Evolutionary conservation across 1,284 basidiomycete species (phyloP), one percentile per base, ranked within the genome.

Genomic region (Tilletia setariae): DNA sequence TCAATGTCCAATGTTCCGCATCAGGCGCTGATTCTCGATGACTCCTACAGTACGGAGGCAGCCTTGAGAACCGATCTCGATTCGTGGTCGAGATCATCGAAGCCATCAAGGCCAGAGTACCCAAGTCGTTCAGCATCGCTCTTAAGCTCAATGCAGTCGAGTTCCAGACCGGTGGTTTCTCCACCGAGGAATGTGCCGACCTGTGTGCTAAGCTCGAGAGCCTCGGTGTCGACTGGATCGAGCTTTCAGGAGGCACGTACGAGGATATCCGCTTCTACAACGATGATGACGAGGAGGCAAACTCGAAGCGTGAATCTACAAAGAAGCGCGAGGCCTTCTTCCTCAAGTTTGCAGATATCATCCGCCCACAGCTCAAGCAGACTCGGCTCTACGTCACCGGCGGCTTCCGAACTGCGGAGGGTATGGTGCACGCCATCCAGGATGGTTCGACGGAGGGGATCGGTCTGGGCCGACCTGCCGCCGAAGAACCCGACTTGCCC

Each of bases 71-170:
- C 77, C 79, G 84, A 2, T 69, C 77, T n/a, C 74, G 84, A 11
- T 82, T 85, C 68, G 70, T 85, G 42, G 76, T 81, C 56, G 79
- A 83, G 35, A 81, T 83, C 44, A 69, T 84, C 51, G 78, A 78
- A 16, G 84, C 74, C 23, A 83, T 85, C 72, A 80, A 82, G 63
- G 71, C 73, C 32, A 76, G 77, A 11, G 81, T 85, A 1, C 86
- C 89, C 0, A 74, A 80, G 6, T 49, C 51, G 1, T 87, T 87
- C 76, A 74, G 86, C 43, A 75, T 87, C 42, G 83, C 82, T 15
- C 85, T 86, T 76, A 87, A 87, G 78, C 80, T 87, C 66, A 86
- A 86, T 74, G 16, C 49, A 11, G 72, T 79, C 28, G 85, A 85
- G 63, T 70, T 67, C 42, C 62, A 56, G 47, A 35, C 30, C 9